Evolutionary conservation across 1,284 basidiomycete species (phyloP).

Genomic region (Puccinia coronata): DNA sequence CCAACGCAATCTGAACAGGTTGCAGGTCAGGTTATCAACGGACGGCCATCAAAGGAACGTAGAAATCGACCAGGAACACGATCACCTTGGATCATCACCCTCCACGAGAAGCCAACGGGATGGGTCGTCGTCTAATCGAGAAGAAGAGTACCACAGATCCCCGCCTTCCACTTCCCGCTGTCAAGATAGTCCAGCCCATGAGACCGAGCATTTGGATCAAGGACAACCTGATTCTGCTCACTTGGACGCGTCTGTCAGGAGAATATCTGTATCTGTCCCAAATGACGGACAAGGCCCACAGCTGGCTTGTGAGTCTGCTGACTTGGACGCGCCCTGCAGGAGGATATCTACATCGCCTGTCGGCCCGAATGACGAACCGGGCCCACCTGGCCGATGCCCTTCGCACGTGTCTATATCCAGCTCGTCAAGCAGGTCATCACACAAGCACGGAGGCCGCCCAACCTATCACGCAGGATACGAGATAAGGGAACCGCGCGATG

Average conservation of each 20-base stretch:
- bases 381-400: background rate
- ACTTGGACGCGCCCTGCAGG: background rate
- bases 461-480: background rate
- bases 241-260: no score
- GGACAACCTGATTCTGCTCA: no score
- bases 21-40: background rate
- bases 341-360: background rate
- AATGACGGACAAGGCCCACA: background rate
- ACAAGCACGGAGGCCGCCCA: background rate
- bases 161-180: background rate
- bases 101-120: background rate
- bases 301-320: background rate
- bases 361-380: no score
- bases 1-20: background rate
- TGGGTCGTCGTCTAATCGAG: background rate
- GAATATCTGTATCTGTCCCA: no score
- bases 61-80: background rate
- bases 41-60: background rate
- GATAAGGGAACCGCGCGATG: background rate
- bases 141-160: background rate
- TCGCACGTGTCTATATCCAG: constrained; percentile 11
- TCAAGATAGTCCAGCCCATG: no score
- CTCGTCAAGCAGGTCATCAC: background rate
- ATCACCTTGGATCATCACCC: background rate
- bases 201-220: no score